phyloP scores from a whole-genome alignment of 352 stramenopile species.

The Pythium aphanidermatum region DNA sequence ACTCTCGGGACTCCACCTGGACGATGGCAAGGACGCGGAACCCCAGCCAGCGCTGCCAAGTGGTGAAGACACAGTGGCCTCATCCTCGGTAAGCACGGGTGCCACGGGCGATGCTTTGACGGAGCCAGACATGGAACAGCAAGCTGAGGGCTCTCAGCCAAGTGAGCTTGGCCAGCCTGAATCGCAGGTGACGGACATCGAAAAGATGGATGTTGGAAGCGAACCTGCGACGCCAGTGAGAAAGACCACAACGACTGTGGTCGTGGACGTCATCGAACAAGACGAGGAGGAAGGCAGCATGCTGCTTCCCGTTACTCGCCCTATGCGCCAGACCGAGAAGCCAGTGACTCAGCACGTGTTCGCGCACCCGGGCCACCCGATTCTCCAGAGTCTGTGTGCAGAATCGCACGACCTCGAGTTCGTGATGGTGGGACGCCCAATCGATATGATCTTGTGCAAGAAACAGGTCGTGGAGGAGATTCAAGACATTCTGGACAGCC shows the following conservation, averaged over 20 bases:
- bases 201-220: too few species aligned
- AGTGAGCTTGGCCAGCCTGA: too few species aligned
- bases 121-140: too few species aligned
- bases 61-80: too few species aligned
- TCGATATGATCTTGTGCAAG: constrained; percentile 53
- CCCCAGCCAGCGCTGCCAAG: too few species aligned
- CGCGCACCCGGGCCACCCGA: constrained; percentile 33
- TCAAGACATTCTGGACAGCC: constrained; percentile 65
- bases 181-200: not conserved
- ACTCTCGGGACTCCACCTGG: not conserved
- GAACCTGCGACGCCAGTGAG: too few species aligned
- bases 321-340: not conserved
- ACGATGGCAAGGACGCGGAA: constrained; percentile 6
- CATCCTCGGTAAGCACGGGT: too few species aligned
- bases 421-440: constrained; percentile 43
- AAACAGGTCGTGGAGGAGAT: constrained; percentile 76
- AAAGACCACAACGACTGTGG: too few species aligned
- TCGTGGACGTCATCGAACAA: too few species aligned
- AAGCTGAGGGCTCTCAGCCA: too few species aligned
- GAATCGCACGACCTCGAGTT: constrained; percentile 39
- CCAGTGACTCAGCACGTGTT: not conserved
- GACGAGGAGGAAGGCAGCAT: not conserved
- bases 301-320: too few species aligned
- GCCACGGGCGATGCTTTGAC: too few species aligned
- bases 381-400: constrained; percentile 48